Evolutionary conservation across 768 basidiomycete genomes (phyloP), one percentile per base, ranked within the genome.

Genomic region (Paxillus rubicundulus): DNA sequence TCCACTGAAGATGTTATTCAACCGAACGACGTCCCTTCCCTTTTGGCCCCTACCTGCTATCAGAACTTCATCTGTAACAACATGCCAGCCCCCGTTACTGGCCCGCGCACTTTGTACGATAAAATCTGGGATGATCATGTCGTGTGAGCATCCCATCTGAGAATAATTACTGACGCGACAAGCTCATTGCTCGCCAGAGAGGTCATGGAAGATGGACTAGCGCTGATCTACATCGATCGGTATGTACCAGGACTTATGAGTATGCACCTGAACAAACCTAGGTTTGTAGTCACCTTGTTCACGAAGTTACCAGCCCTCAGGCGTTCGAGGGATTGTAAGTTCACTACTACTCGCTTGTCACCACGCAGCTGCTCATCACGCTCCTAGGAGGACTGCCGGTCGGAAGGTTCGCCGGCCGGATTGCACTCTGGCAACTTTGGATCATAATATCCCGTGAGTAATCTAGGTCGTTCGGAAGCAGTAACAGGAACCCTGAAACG

Each of bases 51-150:
- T 32, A 37, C 53, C 49, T 50, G 18, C 38, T 43, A 49, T 40
- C 49, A 32, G 30, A 44, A 20, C 24, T 24, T 24, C n/a, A 24
- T 28, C 45, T 24, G 32, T 20, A 38, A 10, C 27, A 58, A 16
- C 30, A 86, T 86, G 85, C 81, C 84, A 40, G 77, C 73, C 30
- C 70, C 82, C n/a, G 70, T 77, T 16, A 59, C 74, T 49, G 71
- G 77, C 18, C 92, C 92, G 9, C 85, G 92, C 55, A 98, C 96
- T 33, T 78, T 98, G 28, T 97, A 98, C 72, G 96, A 98, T 74
- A 98, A 98, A 76, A 92, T 98, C 58, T 97, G 91, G 85, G 92
- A 97, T 59, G 93, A 98, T 68, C 96, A 98, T 74, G 83, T 96
- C 65, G 88, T 98, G 84, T 92, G 62, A 56, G 89, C 61, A 33